phyloP scores from a whole-genome alignment of 225 moss, liverwort and hornwort species.

The Pseudisothecium myosuroides region DNA sequence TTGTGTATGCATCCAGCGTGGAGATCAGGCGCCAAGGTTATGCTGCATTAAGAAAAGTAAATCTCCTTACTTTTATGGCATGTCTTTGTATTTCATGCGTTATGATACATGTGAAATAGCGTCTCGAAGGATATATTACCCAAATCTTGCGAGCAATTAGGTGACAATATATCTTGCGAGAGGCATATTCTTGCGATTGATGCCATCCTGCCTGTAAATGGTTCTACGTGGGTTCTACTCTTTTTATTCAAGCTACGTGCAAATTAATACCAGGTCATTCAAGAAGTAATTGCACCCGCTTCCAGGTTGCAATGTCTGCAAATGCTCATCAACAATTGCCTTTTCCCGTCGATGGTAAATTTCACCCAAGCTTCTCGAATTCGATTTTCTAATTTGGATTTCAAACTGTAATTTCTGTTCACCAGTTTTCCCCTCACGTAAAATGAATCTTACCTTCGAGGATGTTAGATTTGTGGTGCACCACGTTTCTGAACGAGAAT shows the following conservation, averaged over 20 bases:
- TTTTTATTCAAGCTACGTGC: background rate
- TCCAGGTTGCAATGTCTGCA: conserved; percentile 29
- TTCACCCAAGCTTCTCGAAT: background rate
- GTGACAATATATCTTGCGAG: background rate
- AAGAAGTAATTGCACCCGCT: conserved; percentile 9
- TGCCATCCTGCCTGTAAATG: background rate
- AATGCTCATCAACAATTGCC: conserved; percentile 17
- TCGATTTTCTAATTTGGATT: background rate
- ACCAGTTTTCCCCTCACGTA: background rate
- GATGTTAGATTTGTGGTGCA: background rate
- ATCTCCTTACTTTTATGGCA: background rate
- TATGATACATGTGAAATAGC: background rate
- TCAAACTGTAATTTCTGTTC: background rate
- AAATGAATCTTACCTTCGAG: background rate
- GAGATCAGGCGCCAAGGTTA: conserved; percentile 52
- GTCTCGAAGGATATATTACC: background rate
- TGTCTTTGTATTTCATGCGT: background rate
- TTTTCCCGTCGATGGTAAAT: conserved; percentile 25
- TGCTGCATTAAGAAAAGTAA: conserved; percentile 45
- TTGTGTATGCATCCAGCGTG: conserved; percentile 34
- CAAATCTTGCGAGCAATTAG: background rate
- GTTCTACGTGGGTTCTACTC: background rate
- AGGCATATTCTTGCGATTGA: background rate
- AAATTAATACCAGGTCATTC: conserved; percentile 8
- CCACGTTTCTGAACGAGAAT: background rate